Conservation (phyloP, 2,329 filamentous ascomycete species). For the Apiospora malaysiana region DNA sequence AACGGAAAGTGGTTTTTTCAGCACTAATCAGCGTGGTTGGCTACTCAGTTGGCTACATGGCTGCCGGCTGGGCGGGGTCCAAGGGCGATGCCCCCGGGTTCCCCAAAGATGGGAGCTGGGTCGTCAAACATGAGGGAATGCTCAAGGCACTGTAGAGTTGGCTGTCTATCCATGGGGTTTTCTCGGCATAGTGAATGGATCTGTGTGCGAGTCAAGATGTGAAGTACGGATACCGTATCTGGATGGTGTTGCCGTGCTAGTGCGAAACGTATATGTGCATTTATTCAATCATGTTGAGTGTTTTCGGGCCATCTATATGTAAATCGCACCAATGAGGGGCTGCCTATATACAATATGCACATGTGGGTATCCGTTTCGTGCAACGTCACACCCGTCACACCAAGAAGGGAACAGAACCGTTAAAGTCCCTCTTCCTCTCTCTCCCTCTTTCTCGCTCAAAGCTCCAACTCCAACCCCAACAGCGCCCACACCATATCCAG, state of each 20-base stretch:
- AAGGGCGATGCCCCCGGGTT: conserved; percentile 41
- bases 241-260: too few species aligned
- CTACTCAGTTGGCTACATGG: conserved; percentile 44
- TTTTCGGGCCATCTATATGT: background rate
- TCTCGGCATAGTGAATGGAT: too few species aligned
- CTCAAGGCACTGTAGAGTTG: conserved; percentile 38
- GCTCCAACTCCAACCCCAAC: conserved; percentile 17
- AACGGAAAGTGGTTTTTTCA: too few species aligned
- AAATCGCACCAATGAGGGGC: background rate
- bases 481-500: conserved; percentile 35
- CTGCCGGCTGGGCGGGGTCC: conserved; percentile 38
- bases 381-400: background rate
- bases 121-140: conserved; percentile 43
- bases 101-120: conserved; percentile 42
- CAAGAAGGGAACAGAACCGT: background rate
- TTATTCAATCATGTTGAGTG: background rate
- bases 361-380: background rate
- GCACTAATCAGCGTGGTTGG: background rate
- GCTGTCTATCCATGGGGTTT: too few species aligned
- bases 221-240: too few species aligned
- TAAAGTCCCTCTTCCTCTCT: background rate
- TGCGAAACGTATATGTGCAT: background rate
- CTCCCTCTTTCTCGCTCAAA: background rate
- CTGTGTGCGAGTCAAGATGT: too few species aligned
- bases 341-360: background rate